A percentile compares a stretch with the other conserved stretches of the same genome.
These are phyloP conservation scores for Mycena venus DNA, from an alignment of 768 basidiomycete species.

Conservation along the genomic window DNA sequence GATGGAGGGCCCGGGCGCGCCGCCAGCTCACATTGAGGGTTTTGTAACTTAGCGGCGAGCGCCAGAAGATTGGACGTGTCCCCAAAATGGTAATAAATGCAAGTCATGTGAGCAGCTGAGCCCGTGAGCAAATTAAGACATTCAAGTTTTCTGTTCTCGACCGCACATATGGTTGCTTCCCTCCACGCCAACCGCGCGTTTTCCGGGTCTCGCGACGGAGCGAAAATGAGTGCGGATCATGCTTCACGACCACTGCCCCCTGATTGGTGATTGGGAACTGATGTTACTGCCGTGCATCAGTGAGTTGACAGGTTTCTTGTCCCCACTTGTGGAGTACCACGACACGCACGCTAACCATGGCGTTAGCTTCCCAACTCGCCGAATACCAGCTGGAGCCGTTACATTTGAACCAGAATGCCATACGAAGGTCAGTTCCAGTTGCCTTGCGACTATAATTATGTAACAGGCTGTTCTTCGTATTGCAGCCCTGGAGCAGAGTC, in stretches of 20 bases:
- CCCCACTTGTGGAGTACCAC: not conserved
- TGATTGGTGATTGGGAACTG: not conserved
- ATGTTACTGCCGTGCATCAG: not conserved
- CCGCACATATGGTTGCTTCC: too few species aligned
- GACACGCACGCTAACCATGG: not conserved
- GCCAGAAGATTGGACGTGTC: too few species aligned
- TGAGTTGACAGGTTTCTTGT: too few species aligned
- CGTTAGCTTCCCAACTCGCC: not conserved
- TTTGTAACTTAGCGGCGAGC: too few species aligned
- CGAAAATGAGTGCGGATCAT: not conserved
- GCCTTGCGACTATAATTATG: not conserved
- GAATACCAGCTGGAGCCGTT: constrained; percentile 12
- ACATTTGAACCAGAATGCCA: not conserved
- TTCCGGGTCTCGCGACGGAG: too few species aligned
- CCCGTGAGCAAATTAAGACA: too few species aligned
- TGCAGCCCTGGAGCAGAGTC: not conserved
- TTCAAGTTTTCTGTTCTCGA: too few species aligned
- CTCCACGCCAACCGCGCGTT: too few species aligned
- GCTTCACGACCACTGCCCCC: not conserved
- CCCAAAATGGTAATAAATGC: too few species aligned
- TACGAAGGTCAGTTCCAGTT: not conserved
- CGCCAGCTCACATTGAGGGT: too few species aligned
- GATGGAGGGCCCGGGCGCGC: too few species aligned
- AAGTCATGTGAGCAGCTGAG: too few species aligned
- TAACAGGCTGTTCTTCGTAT: not conserved